These are phyloP conservation scores for Rubroboletus pulcherrimus DNA, from an alignment of 768 basidiomycete genomes.

Conservation along the genomic window DNA sequence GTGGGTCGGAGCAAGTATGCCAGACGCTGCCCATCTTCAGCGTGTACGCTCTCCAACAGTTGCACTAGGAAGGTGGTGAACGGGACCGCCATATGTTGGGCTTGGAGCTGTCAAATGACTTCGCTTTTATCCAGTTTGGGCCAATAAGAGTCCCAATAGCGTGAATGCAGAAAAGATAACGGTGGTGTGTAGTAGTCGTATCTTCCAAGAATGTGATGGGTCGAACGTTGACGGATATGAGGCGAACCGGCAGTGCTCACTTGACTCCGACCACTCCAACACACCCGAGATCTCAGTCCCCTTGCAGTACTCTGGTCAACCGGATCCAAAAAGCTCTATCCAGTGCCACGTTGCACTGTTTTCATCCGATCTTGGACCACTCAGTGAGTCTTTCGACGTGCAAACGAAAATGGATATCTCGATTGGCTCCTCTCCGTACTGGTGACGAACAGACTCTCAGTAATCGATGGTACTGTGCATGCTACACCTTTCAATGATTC, in stretches of 20 bases:
- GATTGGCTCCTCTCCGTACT: neutral
- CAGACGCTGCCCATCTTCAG: constrained; percentile 64
- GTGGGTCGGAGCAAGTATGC: constrained; percentile 75
- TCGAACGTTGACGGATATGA: neutral
- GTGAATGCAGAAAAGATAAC: too few relatives aligned
- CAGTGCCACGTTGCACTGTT: neutral
- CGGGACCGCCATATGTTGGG: constrained; percentile 35
- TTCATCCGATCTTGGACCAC: neutral
- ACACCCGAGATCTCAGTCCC: neutral
- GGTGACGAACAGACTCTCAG: neutral
- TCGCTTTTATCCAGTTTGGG: neutral
- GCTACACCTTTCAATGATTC: neutral
- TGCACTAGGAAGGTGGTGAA: constrained; percentile 59
- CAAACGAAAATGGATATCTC: neutral
- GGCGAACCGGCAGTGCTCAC: too few relatives aligned
- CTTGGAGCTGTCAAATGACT: neutral
- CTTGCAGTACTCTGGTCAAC: neutral
- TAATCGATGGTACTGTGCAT: neutral
- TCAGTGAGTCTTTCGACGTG: neutral
- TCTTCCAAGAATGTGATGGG: neutral
- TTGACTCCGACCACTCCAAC: neutral
- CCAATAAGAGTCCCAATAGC: neutral
- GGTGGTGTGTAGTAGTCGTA: neutral
- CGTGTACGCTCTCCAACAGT: constrained; percentile 55
- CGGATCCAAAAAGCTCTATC: neutral